A percentile compares a stretch with the other conserved stretches of the same genome.
Evolutionary conservation across 257 asterid genomes (phyloP).

Genomic region (Solanum tacnaense): DNA sequence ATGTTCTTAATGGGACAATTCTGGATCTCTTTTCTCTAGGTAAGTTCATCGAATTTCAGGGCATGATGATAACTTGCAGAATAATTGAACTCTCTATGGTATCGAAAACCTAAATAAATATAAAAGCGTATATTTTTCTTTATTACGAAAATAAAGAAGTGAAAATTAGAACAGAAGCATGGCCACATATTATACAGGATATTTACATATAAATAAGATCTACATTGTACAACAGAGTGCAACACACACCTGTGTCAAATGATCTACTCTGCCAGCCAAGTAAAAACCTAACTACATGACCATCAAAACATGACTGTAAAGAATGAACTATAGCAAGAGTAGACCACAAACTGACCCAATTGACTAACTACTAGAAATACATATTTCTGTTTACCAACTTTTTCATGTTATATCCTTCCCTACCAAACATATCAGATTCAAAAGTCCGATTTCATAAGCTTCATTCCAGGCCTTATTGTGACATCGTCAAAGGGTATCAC

Average conservation of each 20-base stretch:
- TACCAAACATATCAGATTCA: constrained; percentile 2
- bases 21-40: too few relatives aligned
- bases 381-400: not conserved
- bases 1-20: too few relatives aligned
- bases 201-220: not conserved
- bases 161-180: not conserved
- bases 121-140: not conserved
- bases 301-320: not conserved
- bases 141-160: not conserved
- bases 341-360: not conserved
- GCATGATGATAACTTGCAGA: not conserved
- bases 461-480: constrained; percentile 22
- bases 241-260: not conserved
- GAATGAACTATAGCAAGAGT: not conserved
- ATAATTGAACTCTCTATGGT: not conserved
- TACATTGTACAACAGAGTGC: constrained; percentile 3
- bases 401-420: not conserved
- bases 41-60: too few relatives aligned
- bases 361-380: not conserved
- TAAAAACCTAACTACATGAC: constrained; percentile 1
- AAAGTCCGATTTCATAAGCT: constrained; percentile 33
- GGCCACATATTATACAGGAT: not conserved
- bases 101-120: not conserved
- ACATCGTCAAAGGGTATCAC: constrained; percentile 27
- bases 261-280: constrained; percentile 2